These are phyloP conservation scores for Brassica balearica DNA, from an alignment of 441 rosid species.

Conservation along the genomic window DNA sequence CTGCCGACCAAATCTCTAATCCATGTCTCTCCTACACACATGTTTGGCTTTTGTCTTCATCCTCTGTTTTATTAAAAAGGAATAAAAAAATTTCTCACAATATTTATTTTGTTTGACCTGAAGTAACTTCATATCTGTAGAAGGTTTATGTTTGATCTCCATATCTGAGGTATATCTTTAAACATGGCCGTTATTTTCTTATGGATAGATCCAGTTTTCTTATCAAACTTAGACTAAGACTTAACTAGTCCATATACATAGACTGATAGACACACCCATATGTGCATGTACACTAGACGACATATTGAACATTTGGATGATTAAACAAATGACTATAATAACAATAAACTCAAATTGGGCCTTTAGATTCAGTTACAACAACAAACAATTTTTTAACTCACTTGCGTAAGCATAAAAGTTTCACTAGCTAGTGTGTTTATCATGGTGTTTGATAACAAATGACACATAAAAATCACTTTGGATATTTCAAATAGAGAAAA, in stretches of 20 bases:
- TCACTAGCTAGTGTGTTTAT: not conserved
- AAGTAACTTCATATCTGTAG: constrained; percentile 7
- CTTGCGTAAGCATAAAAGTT: constrained; percentile 10
- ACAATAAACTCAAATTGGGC: not conserved
- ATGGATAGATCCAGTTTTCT: constrained; percentile 11
- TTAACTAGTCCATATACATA: constrained; percentile 36
- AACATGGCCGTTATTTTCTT: constrained; percentile 23
- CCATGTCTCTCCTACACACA: constrained; percentile 42
- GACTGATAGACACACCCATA: constrained; percentile 39
- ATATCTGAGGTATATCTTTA: constrained; percentile 31
- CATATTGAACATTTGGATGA: not conserved
- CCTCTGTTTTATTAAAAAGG: not conserved
- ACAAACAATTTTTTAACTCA: not conserved
- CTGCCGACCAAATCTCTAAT: constrained; percentile 43
- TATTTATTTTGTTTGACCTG: not conserved
- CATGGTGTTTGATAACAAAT: not conserved
- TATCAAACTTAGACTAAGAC: constrained; percentile 17
- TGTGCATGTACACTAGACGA: constrained; percentile 39
- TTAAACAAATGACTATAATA: not conserved
- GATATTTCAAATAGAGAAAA: not conserved
- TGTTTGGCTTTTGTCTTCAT: constrained; percentile 39
- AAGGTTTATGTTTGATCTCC: constrained; percentile 14
- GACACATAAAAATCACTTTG: not conserved
- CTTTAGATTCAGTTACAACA: constrained; percentile 15
- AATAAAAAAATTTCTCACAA: not conserved